These are phyloP conservation scores for Leishmania tarentolae DNA, from an alignment of 208 protist genomes.

Conservation along the genomic window DNA sequence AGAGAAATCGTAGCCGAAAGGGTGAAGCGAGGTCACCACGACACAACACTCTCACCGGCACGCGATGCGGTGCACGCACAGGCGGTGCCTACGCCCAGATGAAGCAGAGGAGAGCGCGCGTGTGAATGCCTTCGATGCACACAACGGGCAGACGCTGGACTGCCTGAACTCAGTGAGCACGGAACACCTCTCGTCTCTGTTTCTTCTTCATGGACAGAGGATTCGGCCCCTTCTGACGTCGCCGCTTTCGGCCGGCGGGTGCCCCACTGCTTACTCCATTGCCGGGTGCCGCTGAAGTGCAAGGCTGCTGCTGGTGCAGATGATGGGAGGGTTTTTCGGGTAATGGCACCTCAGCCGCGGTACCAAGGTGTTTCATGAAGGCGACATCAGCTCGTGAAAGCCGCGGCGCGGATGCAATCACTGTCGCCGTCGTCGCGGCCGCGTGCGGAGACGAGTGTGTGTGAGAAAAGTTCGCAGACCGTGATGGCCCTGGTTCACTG, in stretches of 20 bases:
- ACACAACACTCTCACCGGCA: no score
- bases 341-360: conserved; percentile 12
- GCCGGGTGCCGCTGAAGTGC: not conserved
- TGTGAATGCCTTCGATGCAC: not conserved
- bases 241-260: conserved; percentile 19
- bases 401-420: conserved; percentile 23
- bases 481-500: not conserved
- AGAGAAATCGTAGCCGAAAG: not conserved
- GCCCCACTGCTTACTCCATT: not conserved
- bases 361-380: conserved; percentile 56
- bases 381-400: conserved; percentile 57
- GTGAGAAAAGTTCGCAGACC: not conserved
- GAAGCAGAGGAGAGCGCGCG: not conserved
- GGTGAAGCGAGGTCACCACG: not conserved
- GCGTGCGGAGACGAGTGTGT: not conserved
- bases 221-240: conserved; percentile 46
- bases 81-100: not conserved
- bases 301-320: not conserved
- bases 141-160: not conserved
- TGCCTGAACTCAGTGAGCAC: conserved; percentile 25
- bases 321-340: not conserved
- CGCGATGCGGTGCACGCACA: not conserved
- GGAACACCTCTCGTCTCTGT: conserved; percentile 67
- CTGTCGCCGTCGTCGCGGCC: conserved; percentile 9
- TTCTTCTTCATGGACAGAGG: conserved; percentile 88